Base-by-base conservation (phyloP, 768 basidiomycete genomes). In the Suillus variegatus region DNA sequence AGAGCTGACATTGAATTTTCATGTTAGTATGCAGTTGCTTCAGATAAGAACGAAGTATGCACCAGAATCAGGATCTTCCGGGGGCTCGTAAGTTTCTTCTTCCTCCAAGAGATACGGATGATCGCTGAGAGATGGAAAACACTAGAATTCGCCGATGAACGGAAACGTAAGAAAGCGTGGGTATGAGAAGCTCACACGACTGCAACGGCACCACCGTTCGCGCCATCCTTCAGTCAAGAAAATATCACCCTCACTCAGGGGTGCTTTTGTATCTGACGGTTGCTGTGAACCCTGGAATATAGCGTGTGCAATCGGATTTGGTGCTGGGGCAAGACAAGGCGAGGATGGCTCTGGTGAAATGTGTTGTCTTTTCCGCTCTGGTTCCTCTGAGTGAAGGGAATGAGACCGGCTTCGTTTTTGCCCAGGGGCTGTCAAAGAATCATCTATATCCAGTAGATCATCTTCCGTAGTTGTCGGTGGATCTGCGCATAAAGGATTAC, bases 21-120 rank as follows among this genome's bases (percentile, higher is more conserved):
- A 8, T 16, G 43, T 40, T 10, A 44, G 47, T 46, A 40, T 16
- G 36, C 13, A 4, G 5, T 20, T 56, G 51, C 6, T 6, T 47
- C 25, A 5, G 9, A 44, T 9, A 49, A 13, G 2, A 58, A 43
- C 66, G n/a, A 65, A 20, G 47, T 13, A 64, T 75, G 47, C 61
- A 88, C 93, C 87, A 66, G 88, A 92, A 73, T 95, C 93, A 12
- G 93, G 93, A 75, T 94, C 93, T 71, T 92, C 88, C 4, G 93
- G 93, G 1, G 91, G 92, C 72, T 93, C 90, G 66, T 92, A 94
- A 0, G 89, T 92, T 49, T 92, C 91, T 67, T 94, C 93, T 74
- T 91, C 91, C 67, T 90, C 83, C 13, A 92, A 75, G 28, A 94
- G 79, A 75, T 83, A 93, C 35, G 85, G 81, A 70, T 85, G 78